phyloP scores from a whole-genome alignment of 192 early-diverging fungal genomes.

The Rhizophagus prolifer region DNA sequence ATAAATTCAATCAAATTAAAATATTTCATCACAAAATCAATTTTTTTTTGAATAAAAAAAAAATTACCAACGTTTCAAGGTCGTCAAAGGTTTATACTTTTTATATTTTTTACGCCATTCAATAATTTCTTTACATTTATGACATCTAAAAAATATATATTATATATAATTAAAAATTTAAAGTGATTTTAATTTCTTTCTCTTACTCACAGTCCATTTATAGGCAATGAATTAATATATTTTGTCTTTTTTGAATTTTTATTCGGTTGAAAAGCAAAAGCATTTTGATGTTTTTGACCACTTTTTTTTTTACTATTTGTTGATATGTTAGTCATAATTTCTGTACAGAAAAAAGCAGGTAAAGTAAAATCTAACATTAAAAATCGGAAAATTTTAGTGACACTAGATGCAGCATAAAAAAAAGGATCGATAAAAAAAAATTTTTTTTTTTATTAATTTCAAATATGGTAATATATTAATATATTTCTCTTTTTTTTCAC shows the following conservation, averaged over 20 bases:
- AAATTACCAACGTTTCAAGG: slow-evolving; percentile 81
- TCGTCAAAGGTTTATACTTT: slow-evolving; percentile 96
- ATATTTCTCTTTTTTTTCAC: not conserved
- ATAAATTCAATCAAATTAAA: slow-evolving; percentile 1
- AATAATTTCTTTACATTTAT: slow-evolving; percentile 72
- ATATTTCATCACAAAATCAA: not conserved
- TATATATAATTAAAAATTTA: not conserved
- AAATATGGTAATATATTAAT: not conserved
- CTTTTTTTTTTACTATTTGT: slow-evolving; percentile 56
- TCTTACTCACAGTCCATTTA: slow-evolving; percentile 66
- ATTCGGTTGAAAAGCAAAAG: slow-evolving; percentile 81
- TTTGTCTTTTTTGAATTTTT: slow-evolving; percentile 79
- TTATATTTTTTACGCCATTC: slow-evolving; percentile 89
- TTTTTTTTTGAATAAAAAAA: not conserved
- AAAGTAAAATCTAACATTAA: not conserved
- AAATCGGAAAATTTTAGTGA: not conserved
- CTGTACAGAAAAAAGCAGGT: no score
- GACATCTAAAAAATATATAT: slow-evolving; percentile 38
- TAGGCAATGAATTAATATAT: slow-evolving; percentile 74
- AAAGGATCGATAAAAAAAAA: no score
- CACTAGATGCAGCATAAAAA: no score
- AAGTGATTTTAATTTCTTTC: slow-evolving; percentile 26
- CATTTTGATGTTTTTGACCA: slow-evolving; percentile 88
- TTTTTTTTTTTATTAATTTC: not conserved
- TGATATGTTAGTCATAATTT: slow-evolving; percentile 6